Percentiles rank a stretch among this genome's conserved stretches.
phyloP scores from a whole-genome alignment of 495 filamentous ascomycete species.

The Aspergillus nidulans region DNA sequence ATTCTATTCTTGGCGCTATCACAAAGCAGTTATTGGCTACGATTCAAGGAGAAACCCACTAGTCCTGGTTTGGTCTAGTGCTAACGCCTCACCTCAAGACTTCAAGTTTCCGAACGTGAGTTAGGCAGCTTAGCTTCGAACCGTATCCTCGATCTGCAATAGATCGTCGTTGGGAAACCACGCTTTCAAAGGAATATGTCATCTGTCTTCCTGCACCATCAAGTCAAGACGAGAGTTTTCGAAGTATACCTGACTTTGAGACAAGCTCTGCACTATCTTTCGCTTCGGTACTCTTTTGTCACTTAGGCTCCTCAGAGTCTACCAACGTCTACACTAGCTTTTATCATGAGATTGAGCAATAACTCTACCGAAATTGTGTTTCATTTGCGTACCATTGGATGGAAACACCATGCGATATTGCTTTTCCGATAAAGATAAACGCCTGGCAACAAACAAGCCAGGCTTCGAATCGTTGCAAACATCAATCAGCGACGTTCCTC shows the following conservation, averaged over 20 bases:
- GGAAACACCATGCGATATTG: too few relatives aligned
- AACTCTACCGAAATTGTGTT: neutral
- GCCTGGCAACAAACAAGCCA: neutral
- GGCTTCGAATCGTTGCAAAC: neutral
- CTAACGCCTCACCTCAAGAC: neutral
- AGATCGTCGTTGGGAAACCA: neutral
- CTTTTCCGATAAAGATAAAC: neutral
- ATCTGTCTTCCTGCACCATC: neutral
- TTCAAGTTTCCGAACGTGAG: neutral
- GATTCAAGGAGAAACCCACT: neutral
- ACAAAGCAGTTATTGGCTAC: neutral
- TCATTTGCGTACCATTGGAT: neutral
- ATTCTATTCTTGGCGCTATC: neutral
- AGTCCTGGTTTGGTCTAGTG: neutral
- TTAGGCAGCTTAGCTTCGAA: too few relatives aligned
- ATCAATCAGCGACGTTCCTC: neutral
- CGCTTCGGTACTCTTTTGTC: neutral
- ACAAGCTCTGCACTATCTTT: neutral
- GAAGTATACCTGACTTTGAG: neutral
- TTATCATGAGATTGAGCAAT: neutral
- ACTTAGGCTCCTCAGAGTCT: neutral
- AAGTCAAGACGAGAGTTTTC: neutral
- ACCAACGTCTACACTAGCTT: neutral
- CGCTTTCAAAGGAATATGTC: too few relatives aligned
- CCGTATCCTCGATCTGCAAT: neutral